These are phyloP conservation scores for Balamuthia mandrillaris DNA, from an alignment of 208 protist species.

Conservation along the genomic window DNA sequence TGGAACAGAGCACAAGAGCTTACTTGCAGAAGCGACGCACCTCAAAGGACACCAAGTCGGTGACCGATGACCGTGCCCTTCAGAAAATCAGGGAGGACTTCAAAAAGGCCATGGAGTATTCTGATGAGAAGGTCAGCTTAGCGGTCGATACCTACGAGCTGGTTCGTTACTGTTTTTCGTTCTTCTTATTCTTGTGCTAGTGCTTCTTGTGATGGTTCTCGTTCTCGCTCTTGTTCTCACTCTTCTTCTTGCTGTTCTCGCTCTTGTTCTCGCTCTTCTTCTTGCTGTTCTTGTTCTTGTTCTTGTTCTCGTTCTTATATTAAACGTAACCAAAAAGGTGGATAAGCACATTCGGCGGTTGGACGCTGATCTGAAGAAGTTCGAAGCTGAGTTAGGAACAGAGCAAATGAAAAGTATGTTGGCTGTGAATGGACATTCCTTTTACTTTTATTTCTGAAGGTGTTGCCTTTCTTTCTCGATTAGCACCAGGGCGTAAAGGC, in stretches of 20 bases:
- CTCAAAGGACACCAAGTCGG: constrained; percentile 3
- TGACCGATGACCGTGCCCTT: not conserved
- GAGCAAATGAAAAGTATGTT: too few species aligned
- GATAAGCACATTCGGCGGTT: constrained; percentile 67
- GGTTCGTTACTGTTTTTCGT: not conserved
- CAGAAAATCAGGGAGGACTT: constrained; percentile 40
- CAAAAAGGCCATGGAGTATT: constrained; percentile 42
- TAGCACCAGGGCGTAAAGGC: too few species aligned
- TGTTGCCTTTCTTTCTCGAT: too few species aligned
- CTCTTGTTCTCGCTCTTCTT: too few species aligned
- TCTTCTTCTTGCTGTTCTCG: too few species aligned
- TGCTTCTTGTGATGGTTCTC: too few species aligned
- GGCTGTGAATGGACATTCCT: too few species aligned
- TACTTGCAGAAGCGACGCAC: not conserved
- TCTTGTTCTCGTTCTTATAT: too few species aligned
- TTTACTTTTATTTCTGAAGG: too few species aligned
- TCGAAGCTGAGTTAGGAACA: constrained; percentile 58
- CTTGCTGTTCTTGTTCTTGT: too few species aligned
- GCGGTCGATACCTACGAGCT: constrained; percentile 62
- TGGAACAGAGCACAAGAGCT: constrained; percentile 10
- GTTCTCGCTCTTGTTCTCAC: too few species aligned
- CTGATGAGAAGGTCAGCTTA: constrained; percentile 57
- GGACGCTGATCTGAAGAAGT: constrained; percentile 65
- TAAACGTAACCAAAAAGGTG: constrained; percentile 36
- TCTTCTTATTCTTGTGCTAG: not conserved